Evolutionary conservation across 129 eudicot genomes (phyloP).

Genomic region (Centaurea solstitialis): DNA sequence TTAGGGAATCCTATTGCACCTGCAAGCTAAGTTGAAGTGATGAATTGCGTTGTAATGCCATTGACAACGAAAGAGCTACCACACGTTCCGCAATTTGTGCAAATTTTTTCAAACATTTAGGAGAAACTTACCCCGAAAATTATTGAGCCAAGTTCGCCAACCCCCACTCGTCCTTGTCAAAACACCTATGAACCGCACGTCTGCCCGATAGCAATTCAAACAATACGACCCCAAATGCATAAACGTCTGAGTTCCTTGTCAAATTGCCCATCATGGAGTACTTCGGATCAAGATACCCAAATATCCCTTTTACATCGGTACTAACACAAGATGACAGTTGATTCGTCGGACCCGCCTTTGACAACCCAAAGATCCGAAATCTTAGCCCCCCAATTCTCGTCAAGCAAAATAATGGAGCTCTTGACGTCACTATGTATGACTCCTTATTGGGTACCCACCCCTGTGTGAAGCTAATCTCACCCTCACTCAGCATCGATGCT

Average conservation of each 20-base stretch:
- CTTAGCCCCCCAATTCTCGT: constrained; percentile 18
- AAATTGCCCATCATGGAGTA: neutral
- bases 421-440: constrained; percentile 20
- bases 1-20: neutral
- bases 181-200: neutral
- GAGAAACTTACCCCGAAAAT: neutral
- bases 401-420: constrained; percentile 16
- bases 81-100: constrained; percentile 14
- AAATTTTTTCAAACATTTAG: constrained; percentile 16
- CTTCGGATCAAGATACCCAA: constrained; percentile 22
- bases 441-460: constrained; percentile 21
- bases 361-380: constrained; percentile 24
- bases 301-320: neutral
- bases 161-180: neutral
- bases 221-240: constrained; percentile 17
- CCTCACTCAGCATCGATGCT: constrained; percentile 21
- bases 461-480: constrained; percentile 28
- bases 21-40: neutral
- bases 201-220: constrained; percentile 19
- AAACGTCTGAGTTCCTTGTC: constrained; percentile 14
- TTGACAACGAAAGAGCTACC: constrained; percentile 4
- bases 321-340: constrained; percentile 7
- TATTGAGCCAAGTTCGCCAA: constrained; percentile 5
- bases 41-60: constrained; percentile 10
- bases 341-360: neutral